phyloP scores from a whole-genome alignment of 768 basidiomycete species.

The Kwoniella mangroviensis region DNA sequence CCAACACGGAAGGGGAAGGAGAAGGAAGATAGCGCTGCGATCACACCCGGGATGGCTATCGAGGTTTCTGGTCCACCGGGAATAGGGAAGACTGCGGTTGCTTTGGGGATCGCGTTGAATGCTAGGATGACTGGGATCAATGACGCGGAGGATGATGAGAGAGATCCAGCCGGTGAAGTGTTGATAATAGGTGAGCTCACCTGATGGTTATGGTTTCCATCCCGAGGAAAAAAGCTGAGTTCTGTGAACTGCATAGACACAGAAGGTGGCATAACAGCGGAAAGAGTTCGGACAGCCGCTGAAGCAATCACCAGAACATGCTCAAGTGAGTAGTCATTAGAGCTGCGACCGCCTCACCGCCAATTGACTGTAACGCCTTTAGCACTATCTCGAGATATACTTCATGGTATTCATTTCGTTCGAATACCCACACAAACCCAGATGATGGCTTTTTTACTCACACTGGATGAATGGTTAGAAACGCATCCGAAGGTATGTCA shows the following conservation, averaged over 20 bases:
- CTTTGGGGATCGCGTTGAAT: slow-evolving; percentile 37
- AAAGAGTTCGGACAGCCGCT: slow-evolving; percentile 37
- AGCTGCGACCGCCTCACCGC: neutral
- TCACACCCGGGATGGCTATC: slow-evolving; percentile 47
- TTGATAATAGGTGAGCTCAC: slow-evolving; percentile 50
- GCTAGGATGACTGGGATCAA: slow-evolving; percentile 30
- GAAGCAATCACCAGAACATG: slow-evolving; percentile 19
- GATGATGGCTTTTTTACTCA: slow-evolving; percentile 53
- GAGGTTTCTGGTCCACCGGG: slow-evolving; percentile 56
- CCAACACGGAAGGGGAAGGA: slow-evolving; percentile 20
- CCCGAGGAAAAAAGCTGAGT: neutral
- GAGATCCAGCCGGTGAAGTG: slow-evolving; percentile 38
- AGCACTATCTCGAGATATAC: slow-evolving; percentile 33
- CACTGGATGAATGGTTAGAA: slow-evolving; percentile 51
- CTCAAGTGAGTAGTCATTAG: slow-evolving; percentile 14
- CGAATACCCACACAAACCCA: slow-evolving; percentile 51
- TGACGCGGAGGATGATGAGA: slow-evolving; percentile 1
- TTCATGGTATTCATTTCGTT: slow-evolving; percentile 49
- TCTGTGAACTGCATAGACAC: slow-evolving; percentile 37
- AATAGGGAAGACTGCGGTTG: slow-evolving; percentile 49
- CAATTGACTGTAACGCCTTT: neutral
- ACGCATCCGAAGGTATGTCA: slow-evolving; percentile 41
- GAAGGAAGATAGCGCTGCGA: slow-evolving; percentile 26
- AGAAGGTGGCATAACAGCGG: slow-evolving; percentile 47
- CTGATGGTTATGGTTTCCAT: neutral